Conservation (phyloP, 2,329 filamentous ascomycete genomes). For the Hypoxylon sp. region DNA sequence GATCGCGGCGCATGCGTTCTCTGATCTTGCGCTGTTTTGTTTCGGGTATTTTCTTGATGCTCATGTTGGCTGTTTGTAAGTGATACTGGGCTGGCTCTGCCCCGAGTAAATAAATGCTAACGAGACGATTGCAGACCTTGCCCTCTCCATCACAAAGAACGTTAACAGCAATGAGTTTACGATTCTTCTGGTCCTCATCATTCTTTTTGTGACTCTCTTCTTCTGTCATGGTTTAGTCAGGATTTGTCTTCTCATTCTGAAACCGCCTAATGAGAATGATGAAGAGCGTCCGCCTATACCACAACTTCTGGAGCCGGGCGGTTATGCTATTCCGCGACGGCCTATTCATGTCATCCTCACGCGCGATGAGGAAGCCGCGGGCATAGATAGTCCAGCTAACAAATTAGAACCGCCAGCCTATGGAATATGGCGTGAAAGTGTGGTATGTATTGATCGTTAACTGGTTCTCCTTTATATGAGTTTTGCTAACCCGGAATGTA, state of each 20-base stretch:
- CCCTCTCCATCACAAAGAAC: conserved; percentile 72
- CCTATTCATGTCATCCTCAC: conserved; percentile 82
- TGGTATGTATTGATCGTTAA: conserved; percentile 70
- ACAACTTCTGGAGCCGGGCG: conserved; percentile 60
- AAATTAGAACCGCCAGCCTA: conserved; percentile 81
- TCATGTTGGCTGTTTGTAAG: conserved; percentile 73
- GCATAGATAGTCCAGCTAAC: conserved; percentile 61
- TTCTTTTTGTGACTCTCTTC: conserved; percentile 77
- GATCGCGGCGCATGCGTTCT: conserved; percentile 60
- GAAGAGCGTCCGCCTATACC: conserved; percentile 38
- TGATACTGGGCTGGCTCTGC: conserved; percentile 32
- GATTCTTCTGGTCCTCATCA: conserved; percentile 79
- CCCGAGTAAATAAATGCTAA: conserved; percentile 10
- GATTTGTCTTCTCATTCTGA: conserved; percentile 71
- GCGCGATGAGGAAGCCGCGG: conserved; percentile 75
- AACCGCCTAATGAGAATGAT: conserved; percentile 50
- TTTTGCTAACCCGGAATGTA: conserved; percentile 43
- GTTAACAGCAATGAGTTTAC: conserved; percentile 76
- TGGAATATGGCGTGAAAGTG: conserved; percentile 83
- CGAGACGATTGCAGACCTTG: conserved; percentile 66
- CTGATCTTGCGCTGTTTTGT: conserved; percentile 69
- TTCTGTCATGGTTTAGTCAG: conserved; percentile 83
- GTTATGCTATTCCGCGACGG: conserved; percentile 73
- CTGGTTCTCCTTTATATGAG: not conserved
- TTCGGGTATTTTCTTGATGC: conserved; percentile 68